Conservation (phyloP, 352 stramenopile genomes). For the Phytophthora syringae region DNA sequence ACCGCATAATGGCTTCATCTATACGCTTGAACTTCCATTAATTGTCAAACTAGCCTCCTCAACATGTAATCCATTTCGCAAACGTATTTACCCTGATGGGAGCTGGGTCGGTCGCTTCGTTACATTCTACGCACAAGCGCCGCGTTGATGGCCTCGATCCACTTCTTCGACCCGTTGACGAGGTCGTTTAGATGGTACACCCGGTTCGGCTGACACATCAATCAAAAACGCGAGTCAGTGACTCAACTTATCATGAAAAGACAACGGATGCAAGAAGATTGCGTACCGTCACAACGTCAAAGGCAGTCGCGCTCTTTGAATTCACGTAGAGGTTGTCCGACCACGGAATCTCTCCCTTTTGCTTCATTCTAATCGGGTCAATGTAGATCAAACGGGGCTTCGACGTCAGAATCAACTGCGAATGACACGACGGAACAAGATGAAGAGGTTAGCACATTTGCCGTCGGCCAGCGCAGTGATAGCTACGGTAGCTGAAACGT, state of each 20-base stretch:
- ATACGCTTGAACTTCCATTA: too few relatives aligned
- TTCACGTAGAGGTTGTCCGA: conserved; percentile 86
- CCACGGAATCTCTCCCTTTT: conserved; percentile 91
- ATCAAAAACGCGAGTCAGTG: conserved; percentile 12
- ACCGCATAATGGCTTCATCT: too few relatives aligned
- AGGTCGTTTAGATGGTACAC: conserved; percentile 90
- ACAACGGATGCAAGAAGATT: conserved; percentile 1
- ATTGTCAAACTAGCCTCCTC: too few relatives aligned
- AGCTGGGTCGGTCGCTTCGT: conserved; percentile 27
- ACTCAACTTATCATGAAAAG: neutral
- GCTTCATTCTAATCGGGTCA: conserved; percentile 90
- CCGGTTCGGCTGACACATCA: conserved; percentile 69
- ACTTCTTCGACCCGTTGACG: conserved; percentile 91
- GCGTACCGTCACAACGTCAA: conserved; percentile 87
- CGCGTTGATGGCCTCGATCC: conserved; percentile 89
- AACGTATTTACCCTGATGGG: conserved; percentile 12
- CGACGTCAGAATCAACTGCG: conserved; percentile 82
- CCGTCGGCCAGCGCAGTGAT: neutral
- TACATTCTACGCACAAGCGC: conserved; percentile 75
- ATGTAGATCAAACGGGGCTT: conserved; percentile 91
- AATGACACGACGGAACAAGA: neutral
- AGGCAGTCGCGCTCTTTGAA: conserved; percentile 84
- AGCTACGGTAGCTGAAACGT: neutral
- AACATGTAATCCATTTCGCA: conserved; percentile 39
- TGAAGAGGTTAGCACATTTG: neutral